These are phyloP conservation scores for Urostyla sp. DNA, from an alignment of 73 alveolate species.

Conservation along the genomic window DNA sequence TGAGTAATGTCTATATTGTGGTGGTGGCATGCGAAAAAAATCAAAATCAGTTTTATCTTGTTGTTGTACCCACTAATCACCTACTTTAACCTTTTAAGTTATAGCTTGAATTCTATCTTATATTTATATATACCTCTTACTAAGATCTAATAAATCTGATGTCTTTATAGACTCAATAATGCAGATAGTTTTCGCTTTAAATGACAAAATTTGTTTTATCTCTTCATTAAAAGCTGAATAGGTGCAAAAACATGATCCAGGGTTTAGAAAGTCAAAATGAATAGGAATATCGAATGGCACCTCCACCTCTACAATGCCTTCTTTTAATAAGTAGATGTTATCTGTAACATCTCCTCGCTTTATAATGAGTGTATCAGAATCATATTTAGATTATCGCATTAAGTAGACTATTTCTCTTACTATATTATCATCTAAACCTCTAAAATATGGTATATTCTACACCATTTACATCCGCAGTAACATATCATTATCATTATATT, in stretches of 20 bases:
- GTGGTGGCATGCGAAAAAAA: slow-evolving; percentile 24
- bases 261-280: slow-evolving; percentile 35
- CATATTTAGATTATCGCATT: slow-evolving; percentile 21
- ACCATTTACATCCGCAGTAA: slow-evolving; percentile 12
- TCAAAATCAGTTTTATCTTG: slow-evolving; percentile 37
- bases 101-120: slow-evolving; percentile 11
- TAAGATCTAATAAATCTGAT: neutral
- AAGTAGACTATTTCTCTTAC: slow-evolving; percentile 14
- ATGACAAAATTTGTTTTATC: slow-evolving; percentile 11
- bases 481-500: slow-evolving; percentile 9
- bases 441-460: slow-evolving; percentile 25
- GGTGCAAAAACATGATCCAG: slow-evolving; percentile 37
- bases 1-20: no score
- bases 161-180: slow-evolving; percentile 30
- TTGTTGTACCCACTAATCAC: no score
- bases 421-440: neutral
- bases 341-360: slow-evolving; percentile 46
- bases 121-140: slow-evolving; percentile 6
- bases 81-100: no score
- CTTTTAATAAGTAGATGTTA: slow-evolving; percentile 33
- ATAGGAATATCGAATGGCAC: slow-evolving; percentile 23
- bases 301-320: slow-evolving; percentile 40
- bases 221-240: slow-evolving; percentile 41
- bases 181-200: slow-evolving; percentile 35
- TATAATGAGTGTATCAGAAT: slow-evolving; percentile 4